Percentiles rank a stretch among this genome's conserved stretches.
phyloP scores from a whole-genome alignment of 306 rosid species.

The Geum urbanum region DNA sequence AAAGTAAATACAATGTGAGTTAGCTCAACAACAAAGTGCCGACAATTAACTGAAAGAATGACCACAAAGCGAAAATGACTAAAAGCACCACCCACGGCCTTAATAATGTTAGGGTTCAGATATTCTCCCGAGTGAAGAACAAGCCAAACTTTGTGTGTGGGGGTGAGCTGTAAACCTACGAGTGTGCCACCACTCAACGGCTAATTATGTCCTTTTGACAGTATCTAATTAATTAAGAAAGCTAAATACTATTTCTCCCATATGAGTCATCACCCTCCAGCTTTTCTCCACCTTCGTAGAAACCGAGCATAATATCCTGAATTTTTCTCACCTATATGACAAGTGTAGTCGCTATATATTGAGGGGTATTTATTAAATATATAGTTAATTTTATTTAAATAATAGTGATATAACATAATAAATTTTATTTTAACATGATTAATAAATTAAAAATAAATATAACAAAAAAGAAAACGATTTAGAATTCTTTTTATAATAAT shows the following conservation, averaged over 20 bases:
- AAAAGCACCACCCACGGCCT: background rate
- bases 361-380: too few relatives aligned
- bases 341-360: too few relatives aligned
- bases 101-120: background rate
- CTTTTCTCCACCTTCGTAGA: conserved; percentile 25
- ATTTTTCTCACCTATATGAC: background rate
- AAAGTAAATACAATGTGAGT: background rate
- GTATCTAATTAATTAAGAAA: too few relatives aligned
- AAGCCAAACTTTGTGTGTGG: background rate
- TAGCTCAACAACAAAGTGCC: background rate
- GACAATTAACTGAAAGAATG: too few relatives aligned
- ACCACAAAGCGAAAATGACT: background rate
- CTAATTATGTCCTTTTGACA: background rate
- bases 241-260: too few relatives aligned
- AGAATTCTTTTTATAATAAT: too few relatives aligned
- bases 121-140: background rate
- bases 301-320: background rate
- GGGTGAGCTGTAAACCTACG: background rate
- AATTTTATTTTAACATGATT: too few relatives aligned
- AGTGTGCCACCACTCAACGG: conserved; percentile 22
- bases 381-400: too few relatives aligned
- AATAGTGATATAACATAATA: too few relatives aligned
- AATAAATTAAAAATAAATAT: too few relatives aligned
- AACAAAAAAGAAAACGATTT: too few relatives aligned
- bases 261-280: background rate